Percentiles rank a stretch among this genome's conserved stretches.
Conservation (phyloP, 345 rosid species). For the Eutrema japonicum region DNA sequence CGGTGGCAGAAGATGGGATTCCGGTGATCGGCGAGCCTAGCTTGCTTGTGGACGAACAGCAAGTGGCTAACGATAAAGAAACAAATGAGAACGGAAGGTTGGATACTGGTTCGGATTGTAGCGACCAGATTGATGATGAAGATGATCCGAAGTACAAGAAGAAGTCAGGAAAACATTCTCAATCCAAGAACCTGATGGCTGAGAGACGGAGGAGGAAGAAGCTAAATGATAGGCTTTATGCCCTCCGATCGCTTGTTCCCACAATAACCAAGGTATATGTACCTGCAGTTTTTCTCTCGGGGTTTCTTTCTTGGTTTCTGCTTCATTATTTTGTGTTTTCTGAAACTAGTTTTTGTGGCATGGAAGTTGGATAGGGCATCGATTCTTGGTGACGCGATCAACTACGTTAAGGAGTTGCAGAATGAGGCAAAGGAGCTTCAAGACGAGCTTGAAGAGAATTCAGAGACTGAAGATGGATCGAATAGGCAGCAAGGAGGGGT, state of each 20-base stretch:
- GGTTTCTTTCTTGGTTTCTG: not conserved
- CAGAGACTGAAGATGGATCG: conserved; percentile 63
- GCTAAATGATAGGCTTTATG: conserved; percentile 85
- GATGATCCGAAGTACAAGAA: conserved; percentile 55
- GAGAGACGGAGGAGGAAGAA: conserved; percentile 93
- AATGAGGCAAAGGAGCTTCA: conserved; percentile 76
- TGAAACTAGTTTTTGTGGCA: conserved; percentile 27
- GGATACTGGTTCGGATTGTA: conserved; percentile 74
- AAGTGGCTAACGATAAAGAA: conserved; percentile 53
- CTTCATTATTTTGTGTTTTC: not conserved
- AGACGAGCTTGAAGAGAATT: conserved; percentile 83
- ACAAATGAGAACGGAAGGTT: conserved; percentile 55
- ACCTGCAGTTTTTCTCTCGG: not conserved
- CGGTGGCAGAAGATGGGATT: conserved; percentile 43
- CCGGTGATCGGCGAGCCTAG: conserved; percentile 53
- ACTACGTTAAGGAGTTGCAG: conserved; percentile 80
- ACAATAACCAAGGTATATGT: conserved; percentile 67
- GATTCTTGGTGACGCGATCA: conserved; percentile 89
- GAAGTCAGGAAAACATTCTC: conserved; percentile 58
- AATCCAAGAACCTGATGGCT: conserved; percentile 80
- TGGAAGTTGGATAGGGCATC: conserved; percentile 87
- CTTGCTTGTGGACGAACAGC: conserved; percentile 42
- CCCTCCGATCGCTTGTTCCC: conserved; percentile 84
- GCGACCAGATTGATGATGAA: conserved; percentile 79
- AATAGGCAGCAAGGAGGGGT: conserved; percentile 46